Evolutionary conservation across 2,329 filamentous ascomycete species (phyloP), one percentile per base, ranked within the genome.

Genomic region (Sporothrix schenckii): DNA sequence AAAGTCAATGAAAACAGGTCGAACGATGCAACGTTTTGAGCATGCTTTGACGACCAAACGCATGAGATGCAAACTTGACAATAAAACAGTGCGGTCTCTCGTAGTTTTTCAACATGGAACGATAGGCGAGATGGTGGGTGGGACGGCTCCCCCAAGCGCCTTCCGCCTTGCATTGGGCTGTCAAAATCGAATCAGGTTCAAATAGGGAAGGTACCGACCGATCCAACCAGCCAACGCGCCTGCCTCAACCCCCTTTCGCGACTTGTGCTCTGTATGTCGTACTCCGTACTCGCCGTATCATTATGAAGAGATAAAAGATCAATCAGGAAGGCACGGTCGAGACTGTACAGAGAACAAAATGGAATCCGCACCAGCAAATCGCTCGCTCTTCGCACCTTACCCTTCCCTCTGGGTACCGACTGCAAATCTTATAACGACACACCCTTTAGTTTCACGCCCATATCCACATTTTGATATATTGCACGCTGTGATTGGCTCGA

Each of bases 401-500:
- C 54, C 41, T 61, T 69, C 39, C 54, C 53, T 69, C 44, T 41
- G 24, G 24, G 39, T 24, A 27, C 34, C 41, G 9, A 19, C 41
- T 50, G 50, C 34, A 67, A 54, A 50, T 52, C 68, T 44, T 10
- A 56, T 69, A 65, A 65, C 21, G 34, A 47, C 68, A 69, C 68
- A 30, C 68, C 67, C 67, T 27, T 16, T 56, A 9, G 21, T 65
- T 65, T 44, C 68, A 65, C 68, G 2, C 66, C 56, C 67, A 4
- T 27, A 14, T 19, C 67, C 67, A 69, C 56, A 61, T 47, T 41
- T 41, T n/a, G 13, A 69, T 30, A 69, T 53, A 61, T 49, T 24
- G n/a, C n/a, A 11, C 4, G 19, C 56, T n/a, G 14, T 71, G 60
- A 71, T 71, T 71, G 70, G 70, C 61, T 44, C 3, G 6, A 9